Base-by-base conservation (phyloP, 2,329 filamentous ascomycete species). In the Exophiala oligosperma region DNA sequence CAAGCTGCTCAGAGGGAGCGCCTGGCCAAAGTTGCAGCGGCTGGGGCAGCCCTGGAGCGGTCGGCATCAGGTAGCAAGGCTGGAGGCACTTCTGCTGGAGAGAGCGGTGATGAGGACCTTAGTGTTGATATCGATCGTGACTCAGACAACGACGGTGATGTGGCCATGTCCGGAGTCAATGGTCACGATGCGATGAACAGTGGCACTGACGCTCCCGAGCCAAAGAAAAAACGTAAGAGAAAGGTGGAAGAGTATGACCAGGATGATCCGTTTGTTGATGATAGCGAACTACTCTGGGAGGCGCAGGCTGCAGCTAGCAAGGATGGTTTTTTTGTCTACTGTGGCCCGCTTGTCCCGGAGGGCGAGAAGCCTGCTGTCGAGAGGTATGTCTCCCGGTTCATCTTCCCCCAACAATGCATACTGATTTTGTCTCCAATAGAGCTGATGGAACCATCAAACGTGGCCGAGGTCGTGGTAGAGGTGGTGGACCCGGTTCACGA, bases 261-360 rank as follows among this genome's bases (percentile, higher is more conserved):
- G 58, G 84, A 86, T 53, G 85, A 88, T 64, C 84, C 85, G 46
- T 88, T 88, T 68, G 85, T 88, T 56, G 94, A 99, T 69, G 94
- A 99, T 71, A 95, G 92, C 1, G 94, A 99, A 72, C 74, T 97
- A 70, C 81, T 95, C 0, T 97, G 93, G 93, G 91, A 97, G 74
- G 91, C 96, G 69, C 90, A 96, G 71, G 93, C 93, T 5, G 92
- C 93, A 3, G 92, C 94, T 48, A 93, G 91, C 65, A 91, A 93
- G 67, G 94, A 97, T 71, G 94, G 94, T 1, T 99, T 97, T 78
- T 99, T 97, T 72, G 94, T 99, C 1, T 99, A 97, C 74, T 95
- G 91, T 60, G 94, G 94, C 2, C 93, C 93, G 7, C 79, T 99
- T 48, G 84, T 97, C 23, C 89, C 89, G 4, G 92, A 96, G 74